A percentile compares a stretch with the other conserved stretches of the same genome.
Conservation (phyloP, 306 rosid genomes). For the Pueraria montana region DNA sequence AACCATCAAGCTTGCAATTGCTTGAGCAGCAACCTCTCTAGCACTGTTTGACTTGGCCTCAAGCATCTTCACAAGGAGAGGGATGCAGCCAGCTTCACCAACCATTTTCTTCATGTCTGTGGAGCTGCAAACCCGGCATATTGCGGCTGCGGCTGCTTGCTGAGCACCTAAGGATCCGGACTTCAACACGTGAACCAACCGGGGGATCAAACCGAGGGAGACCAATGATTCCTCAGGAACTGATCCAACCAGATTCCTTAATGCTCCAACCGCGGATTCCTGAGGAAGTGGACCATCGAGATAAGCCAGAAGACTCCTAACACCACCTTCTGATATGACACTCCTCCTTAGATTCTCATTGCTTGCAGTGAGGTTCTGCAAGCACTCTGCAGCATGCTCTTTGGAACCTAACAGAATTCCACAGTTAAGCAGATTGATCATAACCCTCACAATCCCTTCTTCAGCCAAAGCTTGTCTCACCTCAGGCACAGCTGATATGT, state of each 20-base stretch:
- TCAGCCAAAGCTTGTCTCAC: constrained; percentile 78
- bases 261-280: constrained; percentile 83
- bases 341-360: constrained; percentile 72
- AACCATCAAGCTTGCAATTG: constrained; percentile 68
- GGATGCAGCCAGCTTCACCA: constrained; percentile 84
- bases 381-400: constrained; percentile 90
- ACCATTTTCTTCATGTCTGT: constrained; percentile 66
- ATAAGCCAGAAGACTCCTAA: constrained; percentile 74
- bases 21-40: constrained; percentile 82
- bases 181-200: constrained; percentile 71
- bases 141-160: constrained; percentile 75
- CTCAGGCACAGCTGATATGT: constrained; percentile 84
- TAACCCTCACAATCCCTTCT: constrained; percentile 75
- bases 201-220: constrained; percentile 68
- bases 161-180: constrained; percentile 83
- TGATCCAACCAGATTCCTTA: constrained; percentile 76
- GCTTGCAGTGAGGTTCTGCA: constrained; percentile 87
- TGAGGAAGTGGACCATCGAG: constrained; percentile 84
- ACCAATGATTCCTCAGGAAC: constrained; percentile 64
- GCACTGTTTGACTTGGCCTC: constrained; percentile 78
- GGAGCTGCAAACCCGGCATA: constrained; percentile 67
- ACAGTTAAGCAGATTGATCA: constrained; percentile 73
- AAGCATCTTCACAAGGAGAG: constrained; percentile 82
- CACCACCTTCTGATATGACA: constrained; percentile 86
- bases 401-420: constrained; percentile 82